Evolutionary conservation across 2,329 filamentous ascomycete genomes (phyloP).

Genomic region (Colletotrichum godetiae): DNA sequence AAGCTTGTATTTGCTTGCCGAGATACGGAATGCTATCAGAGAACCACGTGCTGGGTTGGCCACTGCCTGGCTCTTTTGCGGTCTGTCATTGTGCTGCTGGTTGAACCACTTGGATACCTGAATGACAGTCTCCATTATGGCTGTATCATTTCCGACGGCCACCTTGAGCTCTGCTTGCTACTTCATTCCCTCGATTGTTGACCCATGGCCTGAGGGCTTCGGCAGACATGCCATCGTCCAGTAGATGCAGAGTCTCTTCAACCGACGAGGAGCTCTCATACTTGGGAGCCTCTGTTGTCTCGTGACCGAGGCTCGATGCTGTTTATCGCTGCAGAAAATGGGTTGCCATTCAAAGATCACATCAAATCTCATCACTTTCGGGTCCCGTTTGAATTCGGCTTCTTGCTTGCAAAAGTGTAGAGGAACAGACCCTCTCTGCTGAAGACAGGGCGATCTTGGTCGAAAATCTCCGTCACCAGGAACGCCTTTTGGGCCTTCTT

Average conservation of each 20-base stretch:
- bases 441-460: conserved; percentile 69
- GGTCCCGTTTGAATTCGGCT: conserved; percentile 10
- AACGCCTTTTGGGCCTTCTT: conserved; percentile 77
- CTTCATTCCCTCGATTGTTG: not conserved
- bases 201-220: not conserved
- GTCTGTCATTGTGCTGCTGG: not conserved
- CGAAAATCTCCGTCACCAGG: conserved; percentile 68
- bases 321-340: not conserved
- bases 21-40: not conserved
- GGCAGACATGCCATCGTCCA: not conserved
- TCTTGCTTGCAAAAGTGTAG: conserved; percentile 64
- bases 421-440: conserved; percentile 70
- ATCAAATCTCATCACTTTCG: not conserved
- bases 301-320: not conserved
- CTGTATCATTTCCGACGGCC: not conserved
- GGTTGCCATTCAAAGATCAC: not conserved
- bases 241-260: not conserved
- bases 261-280: not conserved
- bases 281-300: not conserved
- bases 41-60: not conserved
- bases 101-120: not conserved
- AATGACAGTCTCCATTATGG: not conserved
- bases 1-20: not conserved
- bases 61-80: not conserved
- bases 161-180: not conserved